Evolutionary conservation across 805 yeast species (phyloP).

Genomic region (Isabelozyma rhagii): DNA sequence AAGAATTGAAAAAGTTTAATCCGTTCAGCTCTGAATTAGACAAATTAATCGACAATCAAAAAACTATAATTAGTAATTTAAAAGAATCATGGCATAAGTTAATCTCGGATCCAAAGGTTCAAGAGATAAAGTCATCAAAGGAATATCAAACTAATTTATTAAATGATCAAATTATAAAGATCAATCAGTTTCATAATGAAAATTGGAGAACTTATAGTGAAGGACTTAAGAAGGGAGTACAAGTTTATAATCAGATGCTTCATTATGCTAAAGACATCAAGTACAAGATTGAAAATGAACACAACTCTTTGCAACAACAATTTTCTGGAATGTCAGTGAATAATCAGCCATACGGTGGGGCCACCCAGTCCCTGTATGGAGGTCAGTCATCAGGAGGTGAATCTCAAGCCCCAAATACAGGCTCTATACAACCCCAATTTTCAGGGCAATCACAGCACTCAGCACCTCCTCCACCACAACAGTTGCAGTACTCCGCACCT

Average conservation of each 20-base stretch:
- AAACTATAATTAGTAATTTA: constrained; percentile 36
- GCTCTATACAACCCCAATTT: neutral
- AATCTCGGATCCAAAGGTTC: constrained; percentile 22
- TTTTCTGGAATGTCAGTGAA: constrained; percentile 1
- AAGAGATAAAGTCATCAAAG: constrained; percentile 43
- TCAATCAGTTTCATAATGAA: constrained; percentile 46
- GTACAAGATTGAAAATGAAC: neutral
- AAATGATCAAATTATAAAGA: constrained; percentile 28
- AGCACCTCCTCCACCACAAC: neutral
- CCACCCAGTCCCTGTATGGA: neutral
- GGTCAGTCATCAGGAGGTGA: neutral
- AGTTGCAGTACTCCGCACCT: neutral
- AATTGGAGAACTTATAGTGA: constrained; percentile 55
- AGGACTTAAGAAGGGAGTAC: constrained; percentile 61
- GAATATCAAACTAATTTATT: constrained; percentile 33
- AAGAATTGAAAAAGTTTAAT: constrained; percentile 74
- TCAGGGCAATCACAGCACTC: neutral
- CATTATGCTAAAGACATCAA: constrained; percentile 19
- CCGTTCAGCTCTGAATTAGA: constrained; percentile 66
- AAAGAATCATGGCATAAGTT: constrained; percentile 28
- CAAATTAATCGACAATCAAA: constrained; percentile 65
- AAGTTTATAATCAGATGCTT: constrained; percentile 56
- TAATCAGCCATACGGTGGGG: neutral
- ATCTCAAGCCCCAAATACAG: neutral
- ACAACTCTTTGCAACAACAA: neutral